Conservation (phyloP, 495 filamentous ascomycete species). For the Trichoderma virens region DNA sequence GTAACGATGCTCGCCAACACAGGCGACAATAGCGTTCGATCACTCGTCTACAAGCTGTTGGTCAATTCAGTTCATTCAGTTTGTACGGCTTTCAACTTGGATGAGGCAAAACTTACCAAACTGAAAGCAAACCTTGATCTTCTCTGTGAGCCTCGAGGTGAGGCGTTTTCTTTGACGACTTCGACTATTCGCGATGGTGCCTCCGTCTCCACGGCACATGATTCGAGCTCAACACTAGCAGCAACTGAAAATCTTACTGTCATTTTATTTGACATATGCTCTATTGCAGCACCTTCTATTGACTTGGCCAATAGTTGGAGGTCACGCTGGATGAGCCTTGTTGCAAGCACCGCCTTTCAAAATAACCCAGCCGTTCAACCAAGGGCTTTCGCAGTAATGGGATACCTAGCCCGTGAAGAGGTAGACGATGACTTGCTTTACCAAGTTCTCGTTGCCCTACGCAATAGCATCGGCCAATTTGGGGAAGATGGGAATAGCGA, state of each 20-base stretch:
- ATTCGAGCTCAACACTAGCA: conserved; percentile 37
- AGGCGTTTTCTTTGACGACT: conserved; percentile 36
- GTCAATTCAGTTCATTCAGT: conserved; percentile 59
- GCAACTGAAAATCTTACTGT: conserved; percentile 47
- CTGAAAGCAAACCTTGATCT: conserved; percentile 45
- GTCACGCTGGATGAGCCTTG: conserved; percentile 63
- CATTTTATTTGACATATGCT: conserved; percentile 52
- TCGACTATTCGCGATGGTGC: conserved; percentile 32
- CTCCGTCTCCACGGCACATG: conserved; percentile 39
- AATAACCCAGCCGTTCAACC: conserved; percentile 63
- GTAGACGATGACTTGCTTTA: conserved; percentile 63
- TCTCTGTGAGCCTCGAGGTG: conserved; percentile 47
- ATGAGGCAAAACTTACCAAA: conserved; percentile 45
- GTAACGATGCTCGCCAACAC: conserved; percentile 60
- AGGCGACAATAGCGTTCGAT: conserved; percentile 44
- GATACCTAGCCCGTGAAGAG: conserved; percentile 57
- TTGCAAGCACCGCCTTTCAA: conserved; percentile 62
- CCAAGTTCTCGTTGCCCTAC: conserved; percentile 57
- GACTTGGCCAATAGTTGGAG: conserved; percentile 61
- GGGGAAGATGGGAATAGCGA: conserved; percentile 52
- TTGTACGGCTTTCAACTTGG: conserved; percentile 51
- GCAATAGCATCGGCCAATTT: conserved; percentile 51
- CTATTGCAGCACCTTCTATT: conserved; percentile 51
- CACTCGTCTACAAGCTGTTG: conserved; percentile 50
- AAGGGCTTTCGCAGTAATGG: conserved; percentile 61